Base-by-base conservation (phyloP, 2,329 filamentous ascomycete species). In the Pseudocercospora crystallina region DNA sequence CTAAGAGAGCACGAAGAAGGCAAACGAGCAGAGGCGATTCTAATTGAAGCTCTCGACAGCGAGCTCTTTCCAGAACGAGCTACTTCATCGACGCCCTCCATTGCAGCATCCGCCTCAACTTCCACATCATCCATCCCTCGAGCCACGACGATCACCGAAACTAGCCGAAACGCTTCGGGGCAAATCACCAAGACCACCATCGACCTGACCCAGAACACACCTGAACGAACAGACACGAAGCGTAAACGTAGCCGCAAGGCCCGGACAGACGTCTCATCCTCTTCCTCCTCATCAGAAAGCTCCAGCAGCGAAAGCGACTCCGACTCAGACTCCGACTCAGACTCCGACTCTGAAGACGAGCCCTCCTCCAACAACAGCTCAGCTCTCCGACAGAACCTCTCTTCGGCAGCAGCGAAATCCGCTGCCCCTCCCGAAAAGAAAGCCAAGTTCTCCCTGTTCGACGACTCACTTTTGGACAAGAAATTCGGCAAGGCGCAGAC, bases 221-320 rank as follows among this genome's bases (percentile, higher is more conserved):
- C 10, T 30, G 17, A 34, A 10, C 20, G 20, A 7, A 26, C 20
- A 5, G 34, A 33, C 8, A 30, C 34, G 10, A 49, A 43, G 17
- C 37, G 51, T 7, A 53, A 53, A 15, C 36, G 51, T 10, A 49
- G 43, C n/a, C 36, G 46, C 2, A 53, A 53, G 34, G 47, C 51
- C 10, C 51, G 51, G 11, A 53, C 50, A 9, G 46, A 53, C 7
- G 41, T 49, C 12, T 43, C 43, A 9, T 53, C 50, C 7, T 42
- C 42, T 8, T 49, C 45, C 3, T 47, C 50, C 12, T 34, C 44
- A 26, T 45, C 41, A 9, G 43, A 43, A 39, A 38, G 43, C 35
- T 33, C 29, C 31, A 34, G 31, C 43, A 36, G 17, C 14, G 39
- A 12, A 10, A 26, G 20, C 7, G 20, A 26, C 7, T 26, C 20